phyloP scores from a whole-genome alignment of 2,329 filamentous ascomycete genomes.

The Neocatenulostroma microsporum region DNA sequence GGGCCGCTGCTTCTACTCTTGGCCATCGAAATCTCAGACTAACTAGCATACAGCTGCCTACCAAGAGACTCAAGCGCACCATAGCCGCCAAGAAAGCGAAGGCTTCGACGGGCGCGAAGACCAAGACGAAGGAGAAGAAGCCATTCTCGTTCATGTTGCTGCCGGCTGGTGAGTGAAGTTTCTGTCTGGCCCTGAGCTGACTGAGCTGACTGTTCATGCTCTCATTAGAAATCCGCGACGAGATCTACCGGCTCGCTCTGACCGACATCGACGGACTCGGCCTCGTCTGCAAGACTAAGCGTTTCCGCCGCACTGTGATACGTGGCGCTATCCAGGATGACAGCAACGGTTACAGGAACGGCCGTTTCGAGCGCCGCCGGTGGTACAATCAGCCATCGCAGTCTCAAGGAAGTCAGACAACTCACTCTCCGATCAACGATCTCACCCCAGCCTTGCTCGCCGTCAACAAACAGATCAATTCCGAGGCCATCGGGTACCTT shows the following conservation, averaged over 20 bases:
- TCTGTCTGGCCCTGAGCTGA: too few species aligned
- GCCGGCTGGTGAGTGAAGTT: too few species aligned
- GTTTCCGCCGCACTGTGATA: slow-evolving; percentile 16
- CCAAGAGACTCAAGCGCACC: background rate
- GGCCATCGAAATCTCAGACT: too few species aligned
- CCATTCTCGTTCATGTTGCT: slow-evolving; percentile 21
- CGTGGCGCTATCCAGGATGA: slow-evolving; percentile 10
- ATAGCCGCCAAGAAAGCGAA: slow-evolving; percentile 8
- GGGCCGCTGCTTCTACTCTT: background rate
- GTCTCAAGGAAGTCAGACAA: background rate
- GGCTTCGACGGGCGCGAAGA: background rate
- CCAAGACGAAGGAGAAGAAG: slow-evolving; percentile 8
- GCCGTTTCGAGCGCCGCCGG: background rate
- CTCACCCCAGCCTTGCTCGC: slow-evolving; percentile 21
- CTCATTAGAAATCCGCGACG: slow-evolving; percentile 24
- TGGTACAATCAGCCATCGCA: slow-evolving; percentile 1
- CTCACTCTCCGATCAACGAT: background rate
- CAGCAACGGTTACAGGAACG: slow-evolving; percentile 1
- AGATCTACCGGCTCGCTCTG: slow-evolving; percentile 24
- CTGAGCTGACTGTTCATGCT: too few species aligned
- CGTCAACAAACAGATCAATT: slow-evolving; percentile 23
- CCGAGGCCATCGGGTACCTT: slow-evolving; percentile 20
- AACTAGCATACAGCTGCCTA: slow-evolving; percentile 2
- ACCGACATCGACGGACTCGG: slow-evolving; percentile 16
- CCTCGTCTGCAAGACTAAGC: slow-evolving; percentile 15